Base-by-base conservation (phyloP, 1,284 basidiomycete genomes). In the Flammula alnicola region DNA sequence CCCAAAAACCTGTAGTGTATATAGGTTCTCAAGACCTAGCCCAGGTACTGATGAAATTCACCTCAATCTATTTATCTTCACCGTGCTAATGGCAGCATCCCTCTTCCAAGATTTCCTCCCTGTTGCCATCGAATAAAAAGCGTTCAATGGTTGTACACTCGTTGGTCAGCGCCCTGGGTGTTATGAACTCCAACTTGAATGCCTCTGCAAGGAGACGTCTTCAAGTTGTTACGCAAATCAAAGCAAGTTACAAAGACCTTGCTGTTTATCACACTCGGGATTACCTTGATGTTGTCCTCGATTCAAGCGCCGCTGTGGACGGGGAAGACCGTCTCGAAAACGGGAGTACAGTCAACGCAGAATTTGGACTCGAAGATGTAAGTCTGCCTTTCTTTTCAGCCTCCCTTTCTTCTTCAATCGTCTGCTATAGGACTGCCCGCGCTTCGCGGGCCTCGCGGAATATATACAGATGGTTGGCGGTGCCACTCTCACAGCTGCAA, bases 71-170 rank as follows among this genome's bases (percentile, higher is more conserved):
- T 35, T n/a, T 4, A 37, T 25, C 4, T 31, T 43, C 2, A 51
- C n/a, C n/a, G n/a, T n/a, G n/a, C n/a, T n/a, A n/a, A n/a, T n/a
- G n/a, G n/a, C n/a, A n/a, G n/a, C n/a, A n/a, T n/a, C n/a, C n/a
- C n/a, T 26, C 14, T 19, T n/a, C n/a, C 9, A 54, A 81, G 84
- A 72, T 75, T 48, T 88, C 84, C 1, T 88, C 87, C 16, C 72
- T 81, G 3, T 78, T 96, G 0, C 95, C 94, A 0, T 91, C 91
- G 1, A 96, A 97, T 65, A 74, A 66, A 44, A 85, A 86, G 11
- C 79, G 95, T n/a, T 94, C 93, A 0, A 65, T 82, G 0, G 65
- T 93, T 4, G 91, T 95, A 1, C 93, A 97, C 62, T 80, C 83
- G 1, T 76, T 96, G 9, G 72, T 86, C 44, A 74, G 74, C 23